A percentile compares a stretch with the other conserved stretches of the same genome.
Conservation (phyloP, 768 basidiomycete genomes). For the Daedaleopsis nitida region DNA sequence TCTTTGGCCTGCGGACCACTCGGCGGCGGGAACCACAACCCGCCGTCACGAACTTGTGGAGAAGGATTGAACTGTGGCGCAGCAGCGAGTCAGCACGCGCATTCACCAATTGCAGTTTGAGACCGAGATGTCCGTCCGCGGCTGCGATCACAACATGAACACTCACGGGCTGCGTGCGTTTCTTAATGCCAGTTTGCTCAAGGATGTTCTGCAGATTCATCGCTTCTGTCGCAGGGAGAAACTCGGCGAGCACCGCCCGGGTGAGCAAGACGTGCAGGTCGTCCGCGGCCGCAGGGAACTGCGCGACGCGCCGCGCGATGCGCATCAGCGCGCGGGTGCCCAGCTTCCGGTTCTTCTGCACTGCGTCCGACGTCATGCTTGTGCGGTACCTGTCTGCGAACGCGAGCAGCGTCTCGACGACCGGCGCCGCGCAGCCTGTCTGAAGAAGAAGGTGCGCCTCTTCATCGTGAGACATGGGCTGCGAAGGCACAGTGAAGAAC, state of each 20-base stretch:
- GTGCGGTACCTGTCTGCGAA: slow-evolving; percentile 63
- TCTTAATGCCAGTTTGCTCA: slow-evolving; percentile 50
- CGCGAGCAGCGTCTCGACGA: slow-evolving; percentile 44
- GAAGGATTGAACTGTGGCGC: slow-evolving; percentile 49
- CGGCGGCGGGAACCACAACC: slow-evolving; percentile 51
- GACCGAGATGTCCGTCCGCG: neutral
- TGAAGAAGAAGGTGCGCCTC: slow-evolving; percentile 49
- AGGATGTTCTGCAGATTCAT: slow-evolving; percentile 54
- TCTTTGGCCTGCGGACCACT: slow-evolving; percentile 34
- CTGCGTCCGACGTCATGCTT: slow-evolving; percentile 54
- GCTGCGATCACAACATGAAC: neutral
- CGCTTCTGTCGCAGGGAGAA: slow-evolving; percentile 59
- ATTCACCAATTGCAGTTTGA: neutral
- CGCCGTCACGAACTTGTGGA: slow-evolving; percentile 40
- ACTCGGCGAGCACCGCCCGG: slow-evolving; percentile 56
- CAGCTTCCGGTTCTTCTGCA: slow-evolving; percentile 62
- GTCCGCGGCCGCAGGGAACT: slow-evolving; percentile 41
- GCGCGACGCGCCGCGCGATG: slow-evolving; percentile 51
- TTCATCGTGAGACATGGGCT: slow-evolving; percentile 58
- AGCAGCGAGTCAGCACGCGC: neutral
- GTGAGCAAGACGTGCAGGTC: slow-evolving; percentile 51
- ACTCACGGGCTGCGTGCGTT: slow-evolving; percentile 44
- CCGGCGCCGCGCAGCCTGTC: slow-evolving; percentile 47
- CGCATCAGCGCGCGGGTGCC: slow-evolving; percentile 62
- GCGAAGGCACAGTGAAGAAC: slow-evolving; percentile 64